Evolutionary conservation across 495 filamentous ascomycete species (phyloP), one percentile per base, ranked within the genome.

Genomic region (Glarea lozoyensis): DNA sequence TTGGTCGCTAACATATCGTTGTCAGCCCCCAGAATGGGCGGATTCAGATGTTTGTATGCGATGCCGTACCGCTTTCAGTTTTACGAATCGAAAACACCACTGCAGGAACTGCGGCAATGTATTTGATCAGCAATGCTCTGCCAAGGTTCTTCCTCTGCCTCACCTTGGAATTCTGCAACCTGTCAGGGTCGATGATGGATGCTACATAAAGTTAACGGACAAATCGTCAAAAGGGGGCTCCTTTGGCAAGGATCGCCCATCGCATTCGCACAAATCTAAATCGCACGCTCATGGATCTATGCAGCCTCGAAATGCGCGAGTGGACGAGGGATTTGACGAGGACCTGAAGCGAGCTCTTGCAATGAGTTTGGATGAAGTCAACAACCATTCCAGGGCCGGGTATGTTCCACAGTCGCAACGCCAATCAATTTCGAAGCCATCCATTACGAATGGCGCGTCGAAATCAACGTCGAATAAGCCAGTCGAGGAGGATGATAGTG

Each of bases 21-120:
- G 19, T 37, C 50, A 95, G 89, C 92, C 92, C 2, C 92, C 92
- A 3, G 92, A 97, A 60, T 98, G 92, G 92, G 81, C 81, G 22
- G 93, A 98, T 61, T 95, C 90, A 1, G 92, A 98, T 53, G 92
- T 98, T 18, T 98, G 92, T 56, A 96, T 98, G 92, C 79, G 92
- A 59, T 98, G 92, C 55, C 78, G 92, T 45, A 95, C 89, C 17
- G 60, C 88, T 4, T 98, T 98, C 56, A 95, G 86, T 24, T 97
- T 97, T 57, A 97, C 88, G 45, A 98, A 98, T 59, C 78, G 92
- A 54, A 98, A 96, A 53, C 92, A 98, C 54, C 92, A 98, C 60
- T 98, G 92, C 54, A 78, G 92, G 33, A 98, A 98, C 56, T 98
- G 92, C 54, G 92, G 92, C 17, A 94, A 89, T 59, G 92, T 94